phyloP scores from a whole-genome alignment of 164 flowering plant genomes.

The Santalum album region DNA sequence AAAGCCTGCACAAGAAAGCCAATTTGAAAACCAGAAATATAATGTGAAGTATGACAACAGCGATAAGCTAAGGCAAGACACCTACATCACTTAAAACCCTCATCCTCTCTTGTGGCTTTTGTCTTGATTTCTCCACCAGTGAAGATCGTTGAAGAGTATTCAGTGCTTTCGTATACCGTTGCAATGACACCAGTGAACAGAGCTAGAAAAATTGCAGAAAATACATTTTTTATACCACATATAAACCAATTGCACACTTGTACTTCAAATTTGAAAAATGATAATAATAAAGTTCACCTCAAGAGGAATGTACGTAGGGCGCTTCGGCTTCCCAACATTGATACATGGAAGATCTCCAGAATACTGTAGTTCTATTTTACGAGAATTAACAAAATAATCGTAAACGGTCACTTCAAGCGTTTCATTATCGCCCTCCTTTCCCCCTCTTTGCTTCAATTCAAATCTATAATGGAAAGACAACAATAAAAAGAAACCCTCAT shows the following conservation, averaged over 20 bases:
- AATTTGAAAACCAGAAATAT: not conserved
- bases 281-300: slow-evolving; percentile 22
- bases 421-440: slow-evolving; percentile 12
- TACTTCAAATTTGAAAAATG: not conserved
- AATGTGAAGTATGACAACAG: not conserved
- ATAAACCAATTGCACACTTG: not conserved
- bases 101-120: slow-evolving; percentile 89
- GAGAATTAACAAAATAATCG: slow-evolving; percentile 49
- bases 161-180: slow-evolving; percentile 83
- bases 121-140: slow-evolving; percentile 86
- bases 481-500: no score
- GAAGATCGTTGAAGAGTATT: slow-evolving; percentile 63
- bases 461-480: slow-evolving; percentile 7
- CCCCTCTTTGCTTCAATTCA: slow-evolving; percentile 11
- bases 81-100: slow-evolving; percentile 48
- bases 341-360: slow-evolving; percentile 53
- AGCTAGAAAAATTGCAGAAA: slow-evolving; percentile 32
- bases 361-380: slow-evolving; percentile 24
- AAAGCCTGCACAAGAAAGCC: slow-evolving; percentile 35
- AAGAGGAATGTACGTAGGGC: slow-evolving; percentile 50
- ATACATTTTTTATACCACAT: not conserved
- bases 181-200: slow-evolving; percentile 68
- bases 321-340: slow-evolving; percentile 66
- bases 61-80: not conserved
- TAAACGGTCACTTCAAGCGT: slow-evolving; percentile 43